Conservation (phyloP, 371 early-diverging fungal genomes). For the Umbelopsis sp. region DNA sequence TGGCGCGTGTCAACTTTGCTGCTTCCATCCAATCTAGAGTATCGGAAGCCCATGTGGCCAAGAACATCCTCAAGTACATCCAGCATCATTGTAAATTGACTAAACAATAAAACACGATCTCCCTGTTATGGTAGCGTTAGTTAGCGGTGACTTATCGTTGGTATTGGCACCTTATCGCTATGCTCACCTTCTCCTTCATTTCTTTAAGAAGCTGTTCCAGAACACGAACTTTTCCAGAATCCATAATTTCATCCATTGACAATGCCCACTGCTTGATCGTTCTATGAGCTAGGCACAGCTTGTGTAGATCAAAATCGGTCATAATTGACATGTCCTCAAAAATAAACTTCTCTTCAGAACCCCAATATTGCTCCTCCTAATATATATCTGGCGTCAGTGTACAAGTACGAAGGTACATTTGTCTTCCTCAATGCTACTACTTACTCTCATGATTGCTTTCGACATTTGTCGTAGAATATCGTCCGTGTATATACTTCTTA, state of each 20-base stretch:
- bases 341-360: conserved; percentile 73
- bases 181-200: conserved; percentile 47
- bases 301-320: conserved; percentile 86
- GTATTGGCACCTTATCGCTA: neutral
- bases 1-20: conserved; percentile 76
- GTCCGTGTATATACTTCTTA: conserved; percentile 68
- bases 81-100: conserved; percentile 81
- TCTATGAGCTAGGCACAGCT: conserved; percentile 66
- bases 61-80: conserved; percentile 59
- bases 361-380: conserved; percentile 55
- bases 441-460: conserved; percentile 52
- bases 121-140: conserved; percentile 32
- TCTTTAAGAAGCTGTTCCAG: conserved; percentile 65
- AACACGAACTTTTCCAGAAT: conserved; percentile 75
- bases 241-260: conserved; percentile 66
- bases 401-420: neutral
- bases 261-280: conserved; percentile 58
- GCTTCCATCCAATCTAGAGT: conserved; percentile 66
- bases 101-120: conserved; percentile 78
- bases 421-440: neutral
- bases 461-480: conserved; percentile 67
- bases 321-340: conserved; percentile 86
- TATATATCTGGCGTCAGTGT: neutral
- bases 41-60: conserved; percentile 51
- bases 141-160: neutral